Evolutionary conservation across 805 yeast genomes (phyloP), one percentile per base, ranked within the genome.

Genomic region (Nematodospora valgi): DNA sequence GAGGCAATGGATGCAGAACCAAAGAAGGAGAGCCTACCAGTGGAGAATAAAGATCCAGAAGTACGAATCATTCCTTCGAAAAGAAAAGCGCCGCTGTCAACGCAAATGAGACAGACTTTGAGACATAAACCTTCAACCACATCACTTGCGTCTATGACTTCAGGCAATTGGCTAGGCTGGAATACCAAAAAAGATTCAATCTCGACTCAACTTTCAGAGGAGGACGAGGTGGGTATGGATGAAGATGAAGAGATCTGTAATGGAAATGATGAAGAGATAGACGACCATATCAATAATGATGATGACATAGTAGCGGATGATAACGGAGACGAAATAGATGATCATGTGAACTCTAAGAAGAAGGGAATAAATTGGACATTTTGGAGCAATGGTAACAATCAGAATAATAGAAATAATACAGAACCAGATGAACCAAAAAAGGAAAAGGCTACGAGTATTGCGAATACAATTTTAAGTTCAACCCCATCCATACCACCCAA

Each of bases 311-410:
- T 30, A 3, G 43, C 52, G 2, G 63, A 54, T 15, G 51, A 51
- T 32, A 46, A 51, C 30, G 50, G 49, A n/a, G 66, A 62, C 37
- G 68, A 57, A 31, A 44, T 58, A 3, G 64, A 56, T 24, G 68
- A 62, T 26, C 60, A 58, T 27, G 48, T 54, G 14, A 30, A 41
- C 23, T 31, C 40, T 38, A 43, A 54, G 12, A 60, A 47, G 46
- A 57, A 49, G 45, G 49, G 45, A 28, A 46, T 51, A 23, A 32
- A 52, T 30, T 65, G 70, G 70, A 48, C 50, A 14, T 64, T 66
- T 40, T 65, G 72, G 71, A 58, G 45, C 31, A 27, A 22, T 28
- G 21, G 24, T 15, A 28, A 24, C 16, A 27, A 26, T 12, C 12
- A 6, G 3, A 23, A 16, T n/a, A 26, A 26, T 11, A 26, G 9